Evolutionary conservation across 805 yeast genomes (phyloP).

Genomic region (Saccharomycopsis guyanensis): DNA sequence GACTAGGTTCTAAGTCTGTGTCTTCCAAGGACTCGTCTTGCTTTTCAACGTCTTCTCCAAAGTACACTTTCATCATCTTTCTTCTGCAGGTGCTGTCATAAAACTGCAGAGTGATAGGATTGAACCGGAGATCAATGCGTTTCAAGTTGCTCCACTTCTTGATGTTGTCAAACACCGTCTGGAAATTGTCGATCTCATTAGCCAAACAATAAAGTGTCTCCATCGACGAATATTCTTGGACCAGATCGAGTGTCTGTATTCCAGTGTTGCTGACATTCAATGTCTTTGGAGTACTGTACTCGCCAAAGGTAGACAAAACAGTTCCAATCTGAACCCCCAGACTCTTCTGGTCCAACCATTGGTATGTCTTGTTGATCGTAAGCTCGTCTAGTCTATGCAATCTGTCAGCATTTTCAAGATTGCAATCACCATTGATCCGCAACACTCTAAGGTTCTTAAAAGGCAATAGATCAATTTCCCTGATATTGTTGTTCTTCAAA

Average conservation of each 20-base stretch:
- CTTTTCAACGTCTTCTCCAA: constrained; percentile 8
- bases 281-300: constrained; percentile 11
- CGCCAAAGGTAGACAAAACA: constrained; percentile 6
- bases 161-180: constrained; percentile 14
- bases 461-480: constrained; percentile 5
- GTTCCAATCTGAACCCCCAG: not conserved
- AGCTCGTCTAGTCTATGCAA: constrained; percentile 18
- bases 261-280: constrained; percentile 14
- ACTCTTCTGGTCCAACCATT: not conserved
- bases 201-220: constrained; percentile 16
- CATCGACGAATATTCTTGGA: constrained; percentile 7
- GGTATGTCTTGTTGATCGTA: constrained; percentile 12
- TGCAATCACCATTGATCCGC: constrained; percentile 34
- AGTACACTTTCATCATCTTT: constrained; percentile 10
- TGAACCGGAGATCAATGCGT: constrained; percentile 19
- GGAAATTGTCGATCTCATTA: constrained; percentile 18
- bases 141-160: constrained; percentile 14
- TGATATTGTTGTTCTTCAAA: constrained; percentile 13
- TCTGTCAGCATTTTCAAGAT: constrained; percentile 6
- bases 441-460: constrained; percentile 24
- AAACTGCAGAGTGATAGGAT: constrained; percentile 19
- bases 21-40: constrained; percentile 19
- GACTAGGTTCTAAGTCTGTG: constrained; percentile 14
- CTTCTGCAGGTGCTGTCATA: constrained; percentile 6
- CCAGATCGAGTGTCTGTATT: not conserved